Conservation (phyloP, 257 asterid species). For the Solanum chiquidenum region DNA sequence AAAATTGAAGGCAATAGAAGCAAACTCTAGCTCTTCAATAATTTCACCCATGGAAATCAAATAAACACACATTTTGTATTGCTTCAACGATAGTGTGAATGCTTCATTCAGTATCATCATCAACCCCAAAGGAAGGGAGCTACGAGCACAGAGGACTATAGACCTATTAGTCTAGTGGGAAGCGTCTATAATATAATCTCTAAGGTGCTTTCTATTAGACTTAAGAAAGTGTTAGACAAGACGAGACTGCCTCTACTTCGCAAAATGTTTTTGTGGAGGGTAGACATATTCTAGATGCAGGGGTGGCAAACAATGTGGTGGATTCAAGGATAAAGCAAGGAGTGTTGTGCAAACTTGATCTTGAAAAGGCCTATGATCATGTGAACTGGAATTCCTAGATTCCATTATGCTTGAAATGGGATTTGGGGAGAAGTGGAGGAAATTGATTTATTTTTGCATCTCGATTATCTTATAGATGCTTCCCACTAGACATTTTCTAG, state of each 20-base stretch:
- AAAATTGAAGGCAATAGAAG: background rate
- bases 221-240: background rate
- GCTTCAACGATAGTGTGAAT: background rate
- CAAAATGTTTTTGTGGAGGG: background rate
- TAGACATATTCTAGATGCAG: background rate
- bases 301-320: background rate
- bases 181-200: background rate
- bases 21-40: background rate
- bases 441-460: background rate
- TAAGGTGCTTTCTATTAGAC: background rate
- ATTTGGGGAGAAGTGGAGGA: background rate
- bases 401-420: background rate
- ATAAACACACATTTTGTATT: background rate
- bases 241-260: background rate
- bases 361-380: background rate
- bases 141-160: background rate
- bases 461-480: background rate
- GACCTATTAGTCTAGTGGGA: background rate
- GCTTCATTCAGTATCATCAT: background rate
- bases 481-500: background rate
- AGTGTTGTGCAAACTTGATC: background rate
- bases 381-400: background rate
- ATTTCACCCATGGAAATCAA: background rate
- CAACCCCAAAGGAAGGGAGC: background rate
- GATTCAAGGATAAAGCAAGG: background rate